Percentiles rank a stretch among this genome's conserved stretches.
Evolutionary conservation across 495 filamentous ascomycete species (phyloP).

Genomic region (Daldinia grandis): DNA sequence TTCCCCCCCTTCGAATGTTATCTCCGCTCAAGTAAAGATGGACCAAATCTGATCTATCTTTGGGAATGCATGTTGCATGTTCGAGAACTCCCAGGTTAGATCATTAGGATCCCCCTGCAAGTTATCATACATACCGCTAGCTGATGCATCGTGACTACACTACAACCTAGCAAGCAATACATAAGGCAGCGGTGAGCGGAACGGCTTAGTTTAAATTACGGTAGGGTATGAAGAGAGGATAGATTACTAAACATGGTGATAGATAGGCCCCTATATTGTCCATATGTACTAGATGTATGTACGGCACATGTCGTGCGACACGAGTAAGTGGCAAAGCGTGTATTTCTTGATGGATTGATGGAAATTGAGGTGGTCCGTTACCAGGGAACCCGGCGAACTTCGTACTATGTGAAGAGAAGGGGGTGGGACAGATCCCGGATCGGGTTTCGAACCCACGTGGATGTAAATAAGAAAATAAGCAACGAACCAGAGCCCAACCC

Average conservation of each 20-base stretch:
- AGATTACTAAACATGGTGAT: slow-evolving; percentile 4
- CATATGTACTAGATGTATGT: not conserved
- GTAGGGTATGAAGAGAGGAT: not conserved
- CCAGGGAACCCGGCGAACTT: slow-evolving; percentile 9
- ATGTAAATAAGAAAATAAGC: slow-evolving; percentile 13
- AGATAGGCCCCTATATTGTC: not conserved
- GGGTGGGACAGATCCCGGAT: slow-evolving; percentile 6
- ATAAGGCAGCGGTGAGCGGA: slow-evolving; percentile 27
- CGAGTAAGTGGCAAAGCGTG: slow-evolving; percentile 4
- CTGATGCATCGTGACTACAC: slow-evolving; percentile 27
- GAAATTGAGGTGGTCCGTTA: slow-evolving; percentile 14
- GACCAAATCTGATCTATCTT: slow-evolving; percentile 20
- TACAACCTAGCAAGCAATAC: too few relatives aligned
- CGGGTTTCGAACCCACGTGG: slow-evolving; percentile 32
- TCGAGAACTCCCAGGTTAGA: slow-evolving; percentile 12
- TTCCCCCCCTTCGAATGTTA: not conserved
- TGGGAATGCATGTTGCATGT: slow-evolving; percentile 24
- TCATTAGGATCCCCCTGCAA: slow-evolving; percentile 11
- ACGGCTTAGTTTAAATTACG: slow-evolving; percentile 5
- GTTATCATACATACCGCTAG: slow-evolving; percentile 16
- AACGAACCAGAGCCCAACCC: slow-evolving; percentile 12
- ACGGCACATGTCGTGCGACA: slow-evolving; percentile 20
- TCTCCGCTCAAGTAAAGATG: slow-evolving; percentile 25
- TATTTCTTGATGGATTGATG: slow-evolving; percentile 8
- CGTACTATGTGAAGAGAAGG: not conserved